These are phyloP conservation scores for Termitomyces bulborhizus DNA, from an alignment of 768 basidiomycete genomes.

Conservation along the genomic window DNA sequence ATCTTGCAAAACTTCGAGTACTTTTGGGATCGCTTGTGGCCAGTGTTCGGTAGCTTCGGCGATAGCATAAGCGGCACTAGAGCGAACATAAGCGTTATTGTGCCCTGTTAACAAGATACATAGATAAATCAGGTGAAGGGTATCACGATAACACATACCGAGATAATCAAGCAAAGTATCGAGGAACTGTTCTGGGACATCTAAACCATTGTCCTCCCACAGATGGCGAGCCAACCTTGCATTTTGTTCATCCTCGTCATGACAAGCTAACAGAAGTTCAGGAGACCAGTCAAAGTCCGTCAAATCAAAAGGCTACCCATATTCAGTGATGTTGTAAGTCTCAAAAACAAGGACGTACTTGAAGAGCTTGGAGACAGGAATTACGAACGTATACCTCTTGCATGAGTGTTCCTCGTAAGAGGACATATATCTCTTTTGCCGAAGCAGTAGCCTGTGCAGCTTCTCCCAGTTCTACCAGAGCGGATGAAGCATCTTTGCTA, in stretches of 20 bases:
- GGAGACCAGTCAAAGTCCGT: slow-evolving; percentile 93
- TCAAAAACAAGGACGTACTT: slow-evolving; percentile 39
- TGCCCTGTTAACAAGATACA: slow-evolving; percentile 46
- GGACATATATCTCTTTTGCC: slow-evolving; percentile 51
- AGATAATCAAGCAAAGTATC: slow-evolving; percentile 56
- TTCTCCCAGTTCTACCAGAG: slow-evolving; percentile 76
- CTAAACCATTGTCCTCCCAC: slow-evolving; percentile 96
- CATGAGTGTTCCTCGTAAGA: slow-evolving; percentile 70
- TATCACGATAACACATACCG: slow-evolving; percentile 37
- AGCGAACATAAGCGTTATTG: slow-evolving; percentile 73
- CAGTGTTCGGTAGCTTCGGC: slow-evolving; percentile 71
- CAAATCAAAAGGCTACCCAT: slow-evolving; percentile 76
- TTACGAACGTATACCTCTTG: slow-evolving; percentile 87
- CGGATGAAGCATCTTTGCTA: slow-evolving; percentile 76
- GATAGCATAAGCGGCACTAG: slow-evolving; percentile 63
- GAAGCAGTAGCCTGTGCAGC: slow-evolving; percentile 65
- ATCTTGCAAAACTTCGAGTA: slow-evolving; percentile 50
- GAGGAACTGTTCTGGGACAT: slow-evolving; percentile 68
- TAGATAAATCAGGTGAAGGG: neutral
- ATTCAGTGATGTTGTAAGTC: neutral
- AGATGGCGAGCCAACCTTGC: slow-evolving; percentile 69
- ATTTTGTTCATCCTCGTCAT: slow-evolving; percentile 86
- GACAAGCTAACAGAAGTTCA: slow-evolving; percentile 80
- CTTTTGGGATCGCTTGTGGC: slow-evolving; percentile 47
- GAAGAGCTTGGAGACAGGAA: slow-evolving; percentile 85